These are phyloP conservation scores for Colletotrichum lindemuthianum DNA, from an alignment of 2,329 filamentous ascomycete genomes.

Conservation along the genomic window DNA sequence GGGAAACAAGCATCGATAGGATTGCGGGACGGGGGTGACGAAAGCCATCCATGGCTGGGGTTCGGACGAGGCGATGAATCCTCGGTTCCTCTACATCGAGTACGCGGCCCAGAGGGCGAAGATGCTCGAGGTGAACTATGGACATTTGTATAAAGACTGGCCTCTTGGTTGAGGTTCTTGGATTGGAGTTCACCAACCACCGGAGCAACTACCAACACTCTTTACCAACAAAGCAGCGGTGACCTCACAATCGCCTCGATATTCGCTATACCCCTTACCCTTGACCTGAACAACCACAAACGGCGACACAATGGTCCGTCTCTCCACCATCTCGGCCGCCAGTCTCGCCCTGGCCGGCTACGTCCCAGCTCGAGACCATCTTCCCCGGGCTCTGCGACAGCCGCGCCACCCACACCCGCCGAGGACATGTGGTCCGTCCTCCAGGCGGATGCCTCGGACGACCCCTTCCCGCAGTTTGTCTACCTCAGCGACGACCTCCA, in stretches of 20 bases:
- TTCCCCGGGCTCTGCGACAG: conserved; percentile 57
- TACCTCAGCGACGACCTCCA: conserved; percentile 61
- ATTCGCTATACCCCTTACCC: background rate
- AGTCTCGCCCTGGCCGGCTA: conserved; percentile 39
- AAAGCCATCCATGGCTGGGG: conserved; percentile 5
- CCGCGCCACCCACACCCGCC: conserved; percentile 59
- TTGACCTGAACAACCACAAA: background rate
- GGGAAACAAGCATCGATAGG: conserved; percentile 22
- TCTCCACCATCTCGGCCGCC: conserved; percentile 22
- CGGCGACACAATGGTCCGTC: conserved; percentile 18
- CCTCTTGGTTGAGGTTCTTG: background rate
- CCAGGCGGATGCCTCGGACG: conserved; percentile 55
- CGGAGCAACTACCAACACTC: conserved; percentile 15
- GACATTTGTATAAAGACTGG: conserved; percentile 22
- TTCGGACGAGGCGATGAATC: conserved; percentile 12
- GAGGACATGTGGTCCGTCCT: conserved; percentile 56
- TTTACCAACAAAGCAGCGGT: background rate
- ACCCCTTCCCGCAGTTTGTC: conserved; percentile 67
- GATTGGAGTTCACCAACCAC: background rate
- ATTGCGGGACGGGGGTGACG: conserved; percentile 14
- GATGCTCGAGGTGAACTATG: background rate
- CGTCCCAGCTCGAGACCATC: conserved; percentile 51
- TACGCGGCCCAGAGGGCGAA: background rate
- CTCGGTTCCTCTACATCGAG: conserved; percentile 20
- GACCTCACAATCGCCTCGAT: conserved; percentile 6